Percentiles rank a stretch among this genome's conserved stretches.
phyloP scores from a whole-genome alignment of 805 yeast species.

The Cyberlindnera subsufficiens region DNA sequence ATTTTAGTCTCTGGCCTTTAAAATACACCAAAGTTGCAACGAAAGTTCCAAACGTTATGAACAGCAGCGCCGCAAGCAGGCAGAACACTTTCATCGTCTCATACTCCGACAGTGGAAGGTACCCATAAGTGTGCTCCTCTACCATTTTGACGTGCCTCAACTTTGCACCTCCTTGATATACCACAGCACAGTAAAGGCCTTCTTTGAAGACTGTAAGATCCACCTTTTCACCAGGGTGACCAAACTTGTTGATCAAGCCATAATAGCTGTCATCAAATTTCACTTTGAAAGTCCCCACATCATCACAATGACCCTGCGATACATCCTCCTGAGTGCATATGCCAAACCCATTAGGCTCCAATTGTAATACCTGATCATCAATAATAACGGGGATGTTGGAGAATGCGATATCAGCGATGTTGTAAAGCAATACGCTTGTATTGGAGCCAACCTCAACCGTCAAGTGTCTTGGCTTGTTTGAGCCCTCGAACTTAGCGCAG shows the following conservation, averaged over 20 bases:
- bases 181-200: conserved; percentile 9
- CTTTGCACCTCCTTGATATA: conserved; percentile 8
- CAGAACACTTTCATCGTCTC: conserved; percentile 1
- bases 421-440: conserved; percentile 9
- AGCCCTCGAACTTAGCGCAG: conserved; percentile 6
- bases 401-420: conserved; percentile 2
- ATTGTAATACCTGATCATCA: conserved; percentile 1
- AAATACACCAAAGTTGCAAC: too few species aligned
- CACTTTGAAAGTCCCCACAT: conserved; percentile 10
- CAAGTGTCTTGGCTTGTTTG: not conserved
- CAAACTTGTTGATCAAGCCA: conserved; percentile 2
- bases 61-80: not conserved
- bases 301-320: conserved; percentile 7
- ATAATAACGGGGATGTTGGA: conserved; percentile 12
- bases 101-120: conserved; percentile 2
- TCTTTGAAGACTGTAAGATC: not conserved
- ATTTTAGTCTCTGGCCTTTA: not conserved
- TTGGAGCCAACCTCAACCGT: not conserved
- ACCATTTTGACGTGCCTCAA: conserved; percentile 3
- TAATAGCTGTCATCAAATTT: not conserved
- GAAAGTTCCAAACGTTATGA: not conserved
- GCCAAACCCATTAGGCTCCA: conserved; percentile 8
- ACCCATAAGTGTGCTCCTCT: conserved; percentile 9
- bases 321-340: conserved; percentile 10
- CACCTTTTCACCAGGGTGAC: not conserved